Percentiles rank a stretch among this genome's conserved stretches.
Evolutionary conservation across 108 stramenopile species (phyloP).

Genomic region (Aurantiochytrium sp.): DNA sequence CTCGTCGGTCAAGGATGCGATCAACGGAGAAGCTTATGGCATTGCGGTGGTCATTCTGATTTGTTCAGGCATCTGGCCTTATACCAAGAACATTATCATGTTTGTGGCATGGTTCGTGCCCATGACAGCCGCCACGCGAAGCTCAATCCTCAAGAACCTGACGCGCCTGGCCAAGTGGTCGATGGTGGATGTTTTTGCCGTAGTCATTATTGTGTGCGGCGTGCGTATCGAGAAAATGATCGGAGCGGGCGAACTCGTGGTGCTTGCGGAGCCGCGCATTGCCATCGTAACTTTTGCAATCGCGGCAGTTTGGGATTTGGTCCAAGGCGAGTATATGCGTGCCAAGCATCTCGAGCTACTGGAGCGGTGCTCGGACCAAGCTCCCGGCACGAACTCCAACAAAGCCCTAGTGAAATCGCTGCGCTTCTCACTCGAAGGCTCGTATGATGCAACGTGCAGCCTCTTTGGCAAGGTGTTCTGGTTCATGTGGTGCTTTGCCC

Average conservation of each 20-base stretch:
- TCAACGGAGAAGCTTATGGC: background rate
- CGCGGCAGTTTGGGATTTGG: background rate
- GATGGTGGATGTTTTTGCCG: background rate
- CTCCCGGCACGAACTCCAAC: background rate
- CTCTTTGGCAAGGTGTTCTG: background rate
- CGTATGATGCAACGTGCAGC: background rate
- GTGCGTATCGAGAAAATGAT: background rate
- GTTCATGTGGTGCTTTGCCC: background rate
- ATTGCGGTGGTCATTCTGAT: background rate
- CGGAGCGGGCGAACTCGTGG: background rate
- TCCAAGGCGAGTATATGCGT: constrained; percentile 7
- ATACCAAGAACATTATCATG: background rate
- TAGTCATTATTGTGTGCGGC: background rate
- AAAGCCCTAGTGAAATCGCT: background rate
- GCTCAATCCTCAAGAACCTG: background rate
- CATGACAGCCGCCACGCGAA: background rate
- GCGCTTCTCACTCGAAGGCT: background rate
- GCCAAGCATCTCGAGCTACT: background rate
- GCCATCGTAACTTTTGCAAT: background rate
- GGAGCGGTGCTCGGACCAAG: background rate
- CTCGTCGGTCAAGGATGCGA: background rate
- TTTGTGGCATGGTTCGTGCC: background rate
- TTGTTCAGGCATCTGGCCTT: background rate
- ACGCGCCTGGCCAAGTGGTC: constrained; percentile 7
- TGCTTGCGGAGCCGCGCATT: background rate